A percentile compares a stretch with the other conserved stretches of the same genome.
Evolutionary conservation across 2,329 filamentous ascomycete genomes (phyloP).

Genomic region (Clonostachys chloroleuca): DNA sequence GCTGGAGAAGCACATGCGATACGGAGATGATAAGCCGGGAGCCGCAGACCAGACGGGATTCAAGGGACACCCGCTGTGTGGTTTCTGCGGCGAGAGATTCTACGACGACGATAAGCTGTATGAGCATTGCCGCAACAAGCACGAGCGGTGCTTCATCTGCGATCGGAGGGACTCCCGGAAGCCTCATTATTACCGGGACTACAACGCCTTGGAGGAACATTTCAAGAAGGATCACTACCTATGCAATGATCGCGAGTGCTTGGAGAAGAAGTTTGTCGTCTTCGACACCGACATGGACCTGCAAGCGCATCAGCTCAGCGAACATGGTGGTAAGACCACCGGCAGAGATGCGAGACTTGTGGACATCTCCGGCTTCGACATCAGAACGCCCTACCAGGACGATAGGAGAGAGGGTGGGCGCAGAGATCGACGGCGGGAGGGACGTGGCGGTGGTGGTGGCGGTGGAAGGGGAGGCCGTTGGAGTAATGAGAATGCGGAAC

Average conservation of each 20-base stretch:
- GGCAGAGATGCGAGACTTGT: conserved; percentile 80
- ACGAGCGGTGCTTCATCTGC: conserved; percentile 93
- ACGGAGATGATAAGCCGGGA: conserved; percentile 87
- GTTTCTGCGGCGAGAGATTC: conserved; percentile 86
- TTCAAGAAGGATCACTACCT: conserved; percentile 85
- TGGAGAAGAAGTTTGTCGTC: conserved; percentile 97
- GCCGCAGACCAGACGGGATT: conserved; percentile 92
- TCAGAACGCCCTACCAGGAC: conserved; percentile 66
- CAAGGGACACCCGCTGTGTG: conserved; percentile 90
- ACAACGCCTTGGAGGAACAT: conserved; percentile 79
- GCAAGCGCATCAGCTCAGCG: conserved; percentile 85
- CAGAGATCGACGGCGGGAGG: conserved; percentile 4
- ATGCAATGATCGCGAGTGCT: conserved; percentile 79
- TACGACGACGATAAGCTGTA: conserved; percentile 96
- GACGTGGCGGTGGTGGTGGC: conserved; percentile 29
- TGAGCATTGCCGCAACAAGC: conserved; percentile 86
- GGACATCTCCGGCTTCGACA: conserved; percentile 83
- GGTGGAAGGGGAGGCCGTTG: conserved; percentile 49
- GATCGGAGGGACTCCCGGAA: conserved; percentile 66
- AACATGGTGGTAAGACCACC: conserved; percentile 82
- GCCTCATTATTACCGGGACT: conserved; percentile 90
- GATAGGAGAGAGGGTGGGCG: conserved; percentile 36
- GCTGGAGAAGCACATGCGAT: conserved; percentile 81
- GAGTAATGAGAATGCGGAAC: conserved; percentile 82
- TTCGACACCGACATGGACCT: conserved; percentile 94